Evolutionary conservation across 495 filamentous ascomycete species (phyloP), one percentile per base, ranked within the genome.

Genomic region (Podospora conica): DNA sequence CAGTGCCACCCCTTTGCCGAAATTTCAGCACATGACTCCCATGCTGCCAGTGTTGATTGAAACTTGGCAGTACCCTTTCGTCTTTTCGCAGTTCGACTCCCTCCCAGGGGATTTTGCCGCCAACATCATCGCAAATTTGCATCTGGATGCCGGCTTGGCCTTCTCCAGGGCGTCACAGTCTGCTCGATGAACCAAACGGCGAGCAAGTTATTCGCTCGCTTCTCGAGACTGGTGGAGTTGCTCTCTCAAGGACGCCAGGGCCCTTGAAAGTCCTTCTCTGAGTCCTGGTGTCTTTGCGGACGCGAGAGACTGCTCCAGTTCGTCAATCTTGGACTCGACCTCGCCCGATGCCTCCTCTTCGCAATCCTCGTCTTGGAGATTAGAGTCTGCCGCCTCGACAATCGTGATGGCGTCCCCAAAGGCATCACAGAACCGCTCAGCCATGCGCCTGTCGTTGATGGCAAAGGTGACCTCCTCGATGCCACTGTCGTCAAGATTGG

Each of bases 401-500:
- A 25, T 20, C 21, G 25, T 28, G 27, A 64, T 11, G 21, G 28
- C 63, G 9, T 64, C 63, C 10, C 63, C 63, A 33, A 64, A 64
- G n/a, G 28, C 54, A 3, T 20, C 21, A 21, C 28, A 55, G 48
- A 64, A 64, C n/a, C 55, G 22, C 2, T 25, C 2, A n/a, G 55
- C 55, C 6, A 57, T 12, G 55, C 55, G 12, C 25, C 18, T 27
- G 20, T 57, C 55, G 21, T 57, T 57, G 55, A 57, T 57, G 21
- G 55, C 55, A 27, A 57, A 48, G 6, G 8, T 18, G n/a, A 48
- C 24, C 61, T 55, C 53, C 29, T 73, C 74, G 65, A 74, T 68
- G 1, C 67, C 60, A 3, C 61, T 23, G 53, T 79, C 71, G 29
- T 70, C 70, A 60, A 84, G 75, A 69, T 54, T 77, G 77, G 67